Conservation (phyloP, 169 alveolate genomes). For the Cytauxzoon felis region DNA sequence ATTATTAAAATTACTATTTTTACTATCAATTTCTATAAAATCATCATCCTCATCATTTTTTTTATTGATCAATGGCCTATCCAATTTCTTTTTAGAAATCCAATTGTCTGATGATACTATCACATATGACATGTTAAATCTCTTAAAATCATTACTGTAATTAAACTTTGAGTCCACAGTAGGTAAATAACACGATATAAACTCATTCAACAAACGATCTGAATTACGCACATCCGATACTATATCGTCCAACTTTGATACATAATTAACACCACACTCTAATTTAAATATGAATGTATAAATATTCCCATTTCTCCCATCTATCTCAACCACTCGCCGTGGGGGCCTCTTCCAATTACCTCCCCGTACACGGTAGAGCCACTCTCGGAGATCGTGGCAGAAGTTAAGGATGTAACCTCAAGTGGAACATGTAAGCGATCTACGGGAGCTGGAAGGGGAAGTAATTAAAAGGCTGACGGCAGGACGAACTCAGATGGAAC, state of each 20-base stretch:
- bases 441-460: no score
- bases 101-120: constrained; percentile 35
- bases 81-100: background rate
- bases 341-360: no score
- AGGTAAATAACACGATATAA: background rate
- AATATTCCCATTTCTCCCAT: no score
- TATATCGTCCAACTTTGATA: constrained; percentile 29
- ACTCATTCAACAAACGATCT: background rate
- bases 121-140: background rate
- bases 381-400: no score
- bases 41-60: background rate
- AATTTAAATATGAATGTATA: background rate
- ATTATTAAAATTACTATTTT: background rate
- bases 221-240: constrained; percentile 15
- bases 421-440: no score
- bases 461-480: no score
- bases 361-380: no score
- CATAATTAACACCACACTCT: constrained; percentile 49
- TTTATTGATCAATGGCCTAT: background rate
- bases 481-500: no score
- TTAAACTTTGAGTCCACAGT: background rate
- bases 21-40: constrained; percentile 3
- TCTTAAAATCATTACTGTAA: background rate
- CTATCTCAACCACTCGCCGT: no score
- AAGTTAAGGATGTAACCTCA: no score